Conservation (phyloP, 331 rosid species). For the Erythrophleum ivorense region DNA sequence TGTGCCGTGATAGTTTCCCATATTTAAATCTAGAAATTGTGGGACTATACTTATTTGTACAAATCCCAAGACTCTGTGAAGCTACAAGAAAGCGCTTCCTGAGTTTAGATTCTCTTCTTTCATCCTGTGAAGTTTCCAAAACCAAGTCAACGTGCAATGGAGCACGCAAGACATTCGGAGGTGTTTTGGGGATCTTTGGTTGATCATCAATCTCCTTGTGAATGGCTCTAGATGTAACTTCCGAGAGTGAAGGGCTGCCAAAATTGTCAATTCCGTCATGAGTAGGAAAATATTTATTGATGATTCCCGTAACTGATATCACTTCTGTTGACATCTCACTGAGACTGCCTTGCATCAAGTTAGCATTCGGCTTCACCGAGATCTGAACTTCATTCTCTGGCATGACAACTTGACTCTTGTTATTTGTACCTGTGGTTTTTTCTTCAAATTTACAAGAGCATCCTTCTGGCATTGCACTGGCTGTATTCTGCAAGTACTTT, state of each 20-base stretch:
- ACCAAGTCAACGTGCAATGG: slow-evolving; percentile 38
- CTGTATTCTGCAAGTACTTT: slow-evolving; percentile 33
- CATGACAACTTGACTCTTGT: slow-evolving; percentile 25
- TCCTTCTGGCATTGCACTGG: slow-evolving; percentile 32
- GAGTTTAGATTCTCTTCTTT: slow-evolving; percentile 44
- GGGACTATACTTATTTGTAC: slow-evolving; percentile 45
- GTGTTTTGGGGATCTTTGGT: slow-evolving; percentile 43
- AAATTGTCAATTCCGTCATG: slow-evolving; percentile 40
- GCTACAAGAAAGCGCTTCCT: slow-evolving; percentile 67
- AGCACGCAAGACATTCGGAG: slow-evolving; percentile 40
- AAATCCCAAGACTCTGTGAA: slow-evolving; percentile 57
- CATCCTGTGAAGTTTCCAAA: slow-evolving; percentile 32
- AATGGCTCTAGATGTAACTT: slow-evolving; percentile 50
- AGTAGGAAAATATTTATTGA: slow-evolving; percentile 56
- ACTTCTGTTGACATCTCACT: slow-evolving; percentile 64
- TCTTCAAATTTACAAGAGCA: slow-evolving; percentile 32
- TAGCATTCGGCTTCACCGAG: slow-evolving; percentile 37
- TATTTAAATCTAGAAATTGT: slow-evolving; percentile 46
- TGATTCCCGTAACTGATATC: slow-evolving; percentile 67
- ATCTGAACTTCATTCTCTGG: slow-evolving; percentile 42
- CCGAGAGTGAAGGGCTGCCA: slow-evolving; percentile 50
- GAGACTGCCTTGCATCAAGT: slow-evolving; percentile 43
- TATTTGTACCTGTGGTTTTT: neutral
- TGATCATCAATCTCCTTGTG: slow-evolving; percentile 41
- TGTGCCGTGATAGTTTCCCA: slow-evolving; percentile 41